Conservation (phyloP, 2,329 filamentous ascomycete genomes). For the Malbranchea zuffiana region DNA sequence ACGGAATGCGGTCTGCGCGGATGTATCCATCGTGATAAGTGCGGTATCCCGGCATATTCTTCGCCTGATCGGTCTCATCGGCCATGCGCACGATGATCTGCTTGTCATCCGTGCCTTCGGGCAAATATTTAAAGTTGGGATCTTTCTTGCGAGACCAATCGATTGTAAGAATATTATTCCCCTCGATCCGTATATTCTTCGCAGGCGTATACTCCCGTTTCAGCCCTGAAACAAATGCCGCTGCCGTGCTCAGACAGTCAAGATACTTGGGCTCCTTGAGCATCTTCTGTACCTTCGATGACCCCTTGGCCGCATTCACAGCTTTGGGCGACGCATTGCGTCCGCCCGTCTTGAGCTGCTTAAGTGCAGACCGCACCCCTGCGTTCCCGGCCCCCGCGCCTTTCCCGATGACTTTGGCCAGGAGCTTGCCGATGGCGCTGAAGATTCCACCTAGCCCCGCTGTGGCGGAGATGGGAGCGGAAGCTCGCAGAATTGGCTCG, state of each 20-base stretch:
- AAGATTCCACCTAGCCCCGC: not conserved
- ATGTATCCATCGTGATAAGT: not conserved
- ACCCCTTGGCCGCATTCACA: too few species aligned
- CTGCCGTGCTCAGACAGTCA: not conserved
- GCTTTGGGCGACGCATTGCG: too few species aligned
- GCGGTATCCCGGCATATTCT: not conserved
- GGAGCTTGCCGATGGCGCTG: not conserved
- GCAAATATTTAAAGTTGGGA: not conserved
- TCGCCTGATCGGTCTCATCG: not conserved
- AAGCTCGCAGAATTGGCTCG: not conserved
- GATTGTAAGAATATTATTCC: not conserved
- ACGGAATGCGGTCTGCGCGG: not conserved
- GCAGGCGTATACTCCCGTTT: not conserved
- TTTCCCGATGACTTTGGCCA: not conserved
- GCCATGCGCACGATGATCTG: not conserved
- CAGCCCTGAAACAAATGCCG: not conserved
- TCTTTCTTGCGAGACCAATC: not conserved
- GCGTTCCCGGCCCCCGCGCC: not conserved
- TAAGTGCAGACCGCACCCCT: too few species aligned
- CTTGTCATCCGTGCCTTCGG: not conserved
- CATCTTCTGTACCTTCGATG: too few species aligned
- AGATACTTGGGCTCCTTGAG: too few species aligned
- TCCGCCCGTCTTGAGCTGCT: too few species aligned
- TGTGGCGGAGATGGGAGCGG: not conserved
- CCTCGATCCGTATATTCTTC: not conserved